Conservation (phyloP, 805 yeast species). For the Metschnikowia aberdeeniae region DNA sequence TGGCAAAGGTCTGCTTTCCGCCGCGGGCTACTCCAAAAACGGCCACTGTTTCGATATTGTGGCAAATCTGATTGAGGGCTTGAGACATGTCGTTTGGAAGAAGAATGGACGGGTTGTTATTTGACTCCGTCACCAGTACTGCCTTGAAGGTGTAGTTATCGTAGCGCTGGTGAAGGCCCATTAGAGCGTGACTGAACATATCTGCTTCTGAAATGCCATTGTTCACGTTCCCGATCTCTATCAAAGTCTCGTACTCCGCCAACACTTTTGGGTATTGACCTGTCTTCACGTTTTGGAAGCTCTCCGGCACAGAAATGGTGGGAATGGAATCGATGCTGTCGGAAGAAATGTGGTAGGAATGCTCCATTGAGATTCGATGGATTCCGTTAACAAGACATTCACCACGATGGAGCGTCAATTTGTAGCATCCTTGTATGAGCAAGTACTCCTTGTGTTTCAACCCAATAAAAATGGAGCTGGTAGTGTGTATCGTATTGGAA, state of each 20-base stretch:
- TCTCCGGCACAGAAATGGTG: slow-evolving; percentile 40
- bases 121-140: slow-evolving; percentile 1
- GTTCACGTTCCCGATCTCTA: slow-evolving; percentile 29
- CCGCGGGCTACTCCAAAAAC: slow-evolving; percentile 67
- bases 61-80: slow-evolving; percentile 4
- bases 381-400: slow-evolving; percentile 41
- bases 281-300: slow-evolving; percentile 18
- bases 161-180: slow-evolving; percentile 25
- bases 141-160: slow-evolving; percentile 12
- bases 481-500: slow-evolving; percentile 11
- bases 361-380: slow-evolving; percentile 27
- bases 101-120: slow-evolving; percentile 3
- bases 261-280: slow-evolving; percentile 16
- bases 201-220: slow-evolving; percentile 48
- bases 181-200: slow-evolving; percentile 41
- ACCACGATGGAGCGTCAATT: slow-evolving; percentile 43
- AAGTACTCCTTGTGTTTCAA: slow-evolving; percentile 41
- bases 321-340: slow-evolving; percentile 40
- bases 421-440: slow-evolving; percentile 46
- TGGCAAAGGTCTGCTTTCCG: slow-evolving; percentile 75
- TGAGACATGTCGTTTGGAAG: slow-evolving; percentile 6
- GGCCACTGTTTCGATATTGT: slow-evolving; percentile 27
- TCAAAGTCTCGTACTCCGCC: slow-evolving; percentile 40
- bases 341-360: slow-evolving; percentile 22
- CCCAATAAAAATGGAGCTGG: slow-evolving; percentile 28